phyloP scores from a whole-genome alignment of 805 yeast species.

The Brettanomyces sp. region DNA sequence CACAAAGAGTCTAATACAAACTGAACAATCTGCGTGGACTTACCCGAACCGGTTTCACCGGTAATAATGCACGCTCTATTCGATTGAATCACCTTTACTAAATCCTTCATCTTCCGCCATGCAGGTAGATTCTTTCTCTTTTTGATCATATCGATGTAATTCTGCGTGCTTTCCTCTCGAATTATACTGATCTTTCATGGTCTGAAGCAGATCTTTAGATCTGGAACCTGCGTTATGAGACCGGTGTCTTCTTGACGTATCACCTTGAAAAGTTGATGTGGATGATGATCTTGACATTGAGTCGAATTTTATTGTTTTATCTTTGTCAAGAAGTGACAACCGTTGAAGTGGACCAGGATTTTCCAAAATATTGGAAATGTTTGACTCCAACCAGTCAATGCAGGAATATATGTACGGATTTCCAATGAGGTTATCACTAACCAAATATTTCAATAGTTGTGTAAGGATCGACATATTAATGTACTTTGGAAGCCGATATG shows the following conservation, averaged over 20 bases:
- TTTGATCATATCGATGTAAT: constrained; percentile 26
- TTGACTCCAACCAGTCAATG: constrained; percentile 71
- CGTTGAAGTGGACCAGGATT: constrained; percentile 61
- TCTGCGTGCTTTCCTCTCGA: constrained; percentile 7
- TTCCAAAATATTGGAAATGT: constrained; percentile 46
- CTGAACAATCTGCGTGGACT: constrained; percentile 91
- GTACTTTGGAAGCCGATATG: constrained; percentile 57
- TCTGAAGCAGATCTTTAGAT: constrained; percentile 12
- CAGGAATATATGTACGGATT: constrained; percentile 59
- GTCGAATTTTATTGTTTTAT: constrained; percentile 1
- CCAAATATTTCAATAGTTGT: constrained; percentile 35
- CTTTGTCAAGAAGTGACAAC: constrained; percentile 17
- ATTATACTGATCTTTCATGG: constrained; percentile 27
- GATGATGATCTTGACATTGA: background rate
- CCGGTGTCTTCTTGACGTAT: constrained; percentile 3
- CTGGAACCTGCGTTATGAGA: constrained; percentile 7
- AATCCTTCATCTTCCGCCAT: constrained; percentile 54
- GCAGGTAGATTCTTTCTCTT: constrained; percentile 68
- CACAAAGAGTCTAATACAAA: constrained; percentile 67
- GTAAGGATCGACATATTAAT: constrained; percentile 50
- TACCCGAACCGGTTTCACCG: constrained; percentile 98
- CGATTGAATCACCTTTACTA: constrained; percentile 45
- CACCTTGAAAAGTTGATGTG: background rate
- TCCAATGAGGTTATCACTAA: constrained; percentile 44
- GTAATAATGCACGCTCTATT: constrained; percentile 71